Conservation (phyloP, 495 filamentous ascomycete species). For the Trichoderma virens region DNA sequence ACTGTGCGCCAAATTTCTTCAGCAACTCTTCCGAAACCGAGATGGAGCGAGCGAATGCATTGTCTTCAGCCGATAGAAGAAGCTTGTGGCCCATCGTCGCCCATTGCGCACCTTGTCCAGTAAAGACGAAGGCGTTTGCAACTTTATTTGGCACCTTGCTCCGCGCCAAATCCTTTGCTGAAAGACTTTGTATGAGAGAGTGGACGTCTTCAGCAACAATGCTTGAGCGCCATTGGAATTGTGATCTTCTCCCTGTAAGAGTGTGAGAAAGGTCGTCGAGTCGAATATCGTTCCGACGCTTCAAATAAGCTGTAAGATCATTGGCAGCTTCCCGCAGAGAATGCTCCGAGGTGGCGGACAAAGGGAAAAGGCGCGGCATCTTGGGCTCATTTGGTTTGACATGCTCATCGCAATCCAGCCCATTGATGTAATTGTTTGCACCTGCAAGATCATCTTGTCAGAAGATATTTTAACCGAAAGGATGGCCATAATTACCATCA, state of each 20-base stretch:
- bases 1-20: not conserved
- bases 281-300: not conserved
- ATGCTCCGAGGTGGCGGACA: not conserved
- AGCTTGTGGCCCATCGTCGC: slow-evolving; percentile 8
- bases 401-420: not conserved
- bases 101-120: slow-evolving; percentile 18
- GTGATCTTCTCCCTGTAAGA: slow-evolving; percentile 19
- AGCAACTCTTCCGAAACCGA: slow-evolving; percentile 32
- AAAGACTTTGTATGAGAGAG: slow-evolving; percentile 12
- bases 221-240: slow-evolving; percentile 20
- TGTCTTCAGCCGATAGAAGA: not conserved
- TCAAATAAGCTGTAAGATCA: not conserved
- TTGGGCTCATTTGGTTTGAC: not conserved
- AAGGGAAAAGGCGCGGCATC: not conserved
- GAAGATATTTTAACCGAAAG: not conserved
- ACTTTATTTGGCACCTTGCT: not conserved
- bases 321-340: not conserved
- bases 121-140: slow-evolving; percentile 18
- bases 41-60: slow-evolving; percentile 29
- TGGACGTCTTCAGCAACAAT: slow-evolving; percentile 13
- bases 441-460: not conserved
- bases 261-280: slow-evolving; percentile 22
- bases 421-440: not conserved
- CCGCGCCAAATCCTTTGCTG: slow-evolving; percentile 9
- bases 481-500: not conserved